Evolutionary conservation across 2,329 filamentous ascomycete species (phyloP), one percentile per base, ranked within the genome.

Genomic region (Cladophialophora yegresii): DNA sequence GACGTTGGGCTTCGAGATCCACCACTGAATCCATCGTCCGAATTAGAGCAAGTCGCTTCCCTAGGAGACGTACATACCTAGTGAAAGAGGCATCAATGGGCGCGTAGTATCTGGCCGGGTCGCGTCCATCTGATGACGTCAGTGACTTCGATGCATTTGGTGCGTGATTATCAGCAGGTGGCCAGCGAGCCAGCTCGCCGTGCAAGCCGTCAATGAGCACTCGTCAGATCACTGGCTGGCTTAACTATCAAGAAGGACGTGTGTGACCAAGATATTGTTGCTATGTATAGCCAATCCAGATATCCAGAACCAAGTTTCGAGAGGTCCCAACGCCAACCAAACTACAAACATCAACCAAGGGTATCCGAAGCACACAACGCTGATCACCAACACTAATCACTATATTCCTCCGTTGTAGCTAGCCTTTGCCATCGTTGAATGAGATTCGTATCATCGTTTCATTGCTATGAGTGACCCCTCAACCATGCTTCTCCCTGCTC

Each of bases 1-100:
- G 73, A 2, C 82, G 77, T 22, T 78, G 75, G 1, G 76, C 75
- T 69, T 84, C 82, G 67, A 83, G 81, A 51, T 74, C 76, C 50
- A 64, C 22, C 26, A 16, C 43, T 12, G 40, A 47, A 45, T 36
- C 57, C 64, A 62, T 64, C 4, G 32, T n/a, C 16, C 23, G 6
- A 5, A 16, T 13, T 26, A 2, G 5, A 26, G 22, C 8, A 6
- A 50, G 22, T 26, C 4, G 22, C 20, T 26, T 9, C 10, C 13
- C 22, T 50, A 22, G 9, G 22, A 50, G 23, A 16, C 20, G 8
- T 50, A 26, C 23, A 50, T 4, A 26, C 23, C 23, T 4, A 16
- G 12, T 10, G 9, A 50, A 8, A 8, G 47, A 8, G 23, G 47
- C 20, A 12, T 12, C 9, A 26, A 28, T 26, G 9, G 47, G 9